Evolutionary conservation across 495 filamentous ascomycete species (phyloP).

Genomic region (Evansstolkia leycettana): DNA sequence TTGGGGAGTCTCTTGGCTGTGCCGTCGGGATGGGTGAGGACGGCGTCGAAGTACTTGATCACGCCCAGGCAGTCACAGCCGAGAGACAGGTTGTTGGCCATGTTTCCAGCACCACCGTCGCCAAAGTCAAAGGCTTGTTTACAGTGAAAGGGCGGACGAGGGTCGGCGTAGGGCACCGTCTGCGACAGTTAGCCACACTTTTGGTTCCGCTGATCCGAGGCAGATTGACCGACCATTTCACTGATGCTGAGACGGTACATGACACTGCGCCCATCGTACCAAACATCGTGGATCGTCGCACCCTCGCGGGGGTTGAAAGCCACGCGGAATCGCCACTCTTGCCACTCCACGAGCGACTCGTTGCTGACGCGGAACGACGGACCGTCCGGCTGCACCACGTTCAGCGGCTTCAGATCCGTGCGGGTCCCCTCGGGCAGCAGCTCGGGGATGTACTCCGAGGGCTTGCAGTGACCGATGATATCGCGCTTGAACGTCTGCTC

Average conservation of each 20-base stretch:
- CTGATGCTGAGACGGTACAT: constrained; percentile 61
- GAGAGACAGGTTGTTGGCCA: constrained; percentile 57
- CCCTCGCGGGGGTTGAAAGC: constrained; percentile 60
- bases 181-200: constrained; percentile 8
- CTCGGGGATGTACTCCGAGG: constrained; percentile 58
- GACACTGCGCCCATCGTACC: constrained; percentile 61
- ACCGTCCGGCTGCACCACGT: constrained; percentile 68
- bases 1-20: constrained; percentile 44
- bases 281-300: constrained; percentile 55
- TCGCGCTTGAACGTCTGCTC: constrained; percentile 36
- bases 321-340: constrained; percentile 60
- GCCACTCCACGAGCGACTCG: constrained; percentile 47
- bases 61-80: constrained; percentile 61
- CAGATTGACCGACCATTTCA: constrained; percentile 43
- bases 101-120: constrained; percentile 54
- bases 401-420: constrained; percentile 65
- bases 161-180: constrained; percentile 56
- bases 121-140: constrained; percentile 67
- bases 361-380: constrained; percentile 51
- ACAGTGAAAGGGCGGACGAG: constrained; percentile 54
- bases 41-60: constrained; percentile 53
- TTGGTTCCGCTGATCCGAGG: no score
- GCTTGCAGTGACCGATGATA: constrained; percentile 33
- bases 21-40: constrained; percentile 43
- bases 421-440: constrained; percentile 43